Evolutionary conservation across 2,329 filamentous ascomycete species (phyloP), one percentile per base, ranked within the genome.

Genomic region (Moelleriella libera): DNA sequence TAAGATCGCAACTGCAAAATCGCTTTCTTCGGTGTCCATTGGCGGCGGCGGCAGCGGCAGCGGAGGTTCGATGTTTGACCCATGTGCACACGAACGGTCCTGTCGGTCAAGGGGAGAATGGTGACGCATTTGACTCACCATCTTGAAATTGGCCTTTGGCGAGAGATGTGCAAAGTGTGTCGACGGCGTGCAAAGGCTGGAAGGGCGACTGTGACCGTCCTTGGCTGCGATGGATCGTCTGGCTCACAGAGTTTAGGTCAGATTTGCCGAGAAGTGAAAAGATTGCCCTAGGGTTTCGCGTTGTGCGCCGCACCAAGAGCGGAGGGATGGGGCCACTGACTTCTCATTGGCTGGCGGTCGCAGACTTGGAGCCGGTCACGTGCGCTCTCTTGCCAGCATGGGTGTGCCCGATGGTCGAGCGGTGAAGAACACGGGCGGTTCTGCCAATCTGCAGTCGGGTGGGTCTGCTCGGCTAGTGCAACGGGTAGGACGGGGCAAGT

Each of bases 141-240:
- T 72, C 63, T 66, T 72, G 64, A 65, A 21, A 21, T 21, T 62
- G 63, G 60, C 59, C 62, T 66, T 64, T 59, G 63, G 63, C 62
- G 51, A 48, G 41, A 45, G 60, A 63, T 62, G 54, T 65, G 61
- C 61, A 63, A 66, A 64, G 61, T 65, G 56, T 63, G 63, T 62
- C 63, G 63, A 61, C 60, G 57, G 49, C 8, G 58, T 62, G 60
- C 58, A 56, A 60, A 57, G 53, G 53, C 30, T 50, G 51, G 50
- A 53, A 56, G 58, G 57, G 31, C 58, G 53, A 60, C 56, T 57
- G 61, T 62, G 55, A 58, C 43, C 59, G 59, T 60, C 60, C 55
- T 55, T 60, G 21, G 55, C 61, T 58, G 56, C 58, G n/a, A 43
- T 29, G n/a, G 14, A 30, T 29, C 21, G 58, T 62, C 59, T 41